A percentile compares a stretch with the other conserved stretches of the same genome.
phyloP scores from a whole-genome alignment of 768 basidiomycete species.

The Holtermanniella nyarrowii region DNA sequence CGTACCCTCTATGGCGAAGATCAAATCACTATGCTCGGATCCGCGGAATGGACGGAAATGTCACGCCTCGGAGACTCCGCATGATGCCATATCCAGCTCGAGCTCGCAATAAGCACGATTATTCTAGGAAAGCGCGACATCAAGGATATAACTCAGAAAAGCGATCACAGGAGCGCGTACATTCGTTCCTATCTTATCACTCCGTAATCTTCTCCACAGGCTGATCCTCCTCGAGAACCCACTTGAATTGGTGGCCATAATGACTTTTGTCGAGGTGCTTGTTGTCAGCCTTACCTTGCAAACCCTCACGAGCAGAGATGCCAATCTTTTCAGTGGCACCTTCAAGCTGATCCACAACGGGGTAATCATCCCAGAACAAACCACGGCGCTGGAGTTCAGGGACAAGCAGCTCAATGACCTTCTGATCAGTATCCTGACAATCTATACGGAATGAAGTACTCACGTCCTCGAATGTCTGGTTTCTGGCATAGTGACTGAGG shows the following conservation, averaged over 20 bases:
- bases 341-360: neutral
- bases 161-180: too few relatives aligned
- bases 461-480: slow-evolving; percentile 2
- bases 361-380: slow-evolving; percentile 6
- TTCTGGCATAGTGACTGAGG: neutral
- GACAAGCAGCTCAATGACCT: slow-evolving; percentile 3
- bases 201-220: too few relatives aligned
- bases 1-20: too few relatives aligned
- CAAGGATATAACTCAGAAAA: neutral
- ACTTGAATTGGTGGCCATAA: neutral
- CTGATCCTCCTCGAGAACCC: too few relatives aligned
- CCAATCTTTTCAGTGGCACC: neutral
- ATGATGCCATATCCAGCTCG: too few relatives aligned
- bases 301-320: slow-evolving; percentile 3
- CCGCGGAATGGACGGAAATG: too few relatives aligned
- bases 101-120: too few relatives aligned
- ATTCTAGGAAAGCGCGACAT: too few relatives aligned
- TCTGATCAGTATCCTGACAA: neutral
- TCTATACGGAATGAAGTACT: neutral
- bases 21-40: too few relatives aligned
- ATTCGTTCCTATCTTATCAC: too few relatives aligned
- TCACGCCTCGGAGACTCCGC: too few relatives aligned
- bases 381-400: slow-evolving; percentile 6
- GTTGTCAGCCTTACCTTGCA: neutral
- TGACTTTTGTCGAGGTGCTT: neutral